Base-by-base conservation (phyloP, 2,329 filamentous ascomycete genomes). In the Orbilia brochopaga region DNA sequence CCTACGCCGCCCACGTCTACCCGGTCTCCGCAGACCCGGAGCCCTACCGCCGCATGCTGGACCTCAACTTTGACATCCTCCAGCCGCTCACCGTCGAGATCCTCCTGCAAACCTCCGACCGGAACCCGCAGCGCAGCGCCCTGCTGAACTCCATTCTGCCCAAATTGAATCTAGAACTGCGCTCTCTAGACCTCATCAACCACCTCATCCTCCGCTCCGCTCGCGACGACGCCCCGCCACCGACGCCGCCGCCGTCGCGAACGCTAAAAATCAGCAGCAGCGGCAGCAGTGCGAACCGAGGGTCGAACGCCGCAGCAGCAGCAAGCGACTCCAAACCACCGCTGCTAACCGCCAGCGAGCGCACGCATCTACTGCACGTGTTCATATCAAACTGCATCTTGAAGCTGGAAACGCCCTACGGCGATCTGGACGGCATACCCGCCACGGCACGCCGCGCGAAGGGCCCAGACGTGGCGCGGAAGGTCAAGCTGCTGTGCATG, bases 401-500 rank as follows among this genome's bases (percentile, higher is more conserved):
- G 6, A 60, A 72, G 15, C 23, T 72, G 2, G 67, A 72, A 40
- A 42, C 42, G 2, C 67, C 67, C 1, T 72, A 60, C 42, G 67
- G 67, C 11, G 60, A 72, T 40, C 2, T 60, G 2, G 66, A 70
- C 23, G 66, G 54, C 3, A 48, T 63, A 11, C 59, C 66, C 1
- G 53, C 27, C 10, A 62, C 23, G 8, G 30, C 60, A 40, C 21
- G 40, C 4, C 54, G 66, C 19, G 51, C 54, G 19, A 72, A 61
- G 19, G 67, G 67, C n/a, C 67, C 67, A 1, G 67, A 72, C 37
- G 60, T 72, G 11, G 69, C 62, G 35, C 48, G 69, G 1, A 73
- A 73, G 32, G 63, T 73, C 21, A 66, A 67, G 30, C 27, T 73
- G 2, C 42, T 73, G 58, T 73, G 69, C 19, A 66, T 73, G 61